Percentiles rank a stretch among this genome's conserved stretches.
phyloP scores from a whole-genome alignment of 2,329 filamentous ascomycete species.

The Mariannaea elegans region DNA sequence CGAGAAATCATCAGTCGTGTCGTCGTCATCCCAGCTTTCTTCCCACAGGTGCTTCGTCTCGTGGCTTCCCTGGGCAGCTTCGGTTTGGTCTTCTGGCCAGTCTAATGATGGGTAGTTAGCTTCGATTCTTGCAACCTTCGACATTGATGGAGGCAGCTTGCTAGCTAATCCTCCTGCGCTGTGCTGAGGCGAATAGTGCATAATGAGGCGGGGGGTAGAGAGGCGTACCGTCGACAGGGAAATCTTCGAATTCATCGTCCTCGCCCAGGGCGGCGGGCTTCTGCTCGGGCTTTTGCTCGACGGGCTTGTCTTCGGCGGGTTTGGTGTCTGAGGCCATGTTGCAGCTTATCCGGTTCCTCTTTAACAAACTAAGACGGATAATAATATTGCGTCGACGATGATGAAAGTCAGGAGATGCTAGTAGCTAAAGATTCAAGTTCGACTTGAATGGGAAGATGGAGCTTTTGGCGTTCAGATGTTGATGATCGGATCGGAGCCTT shows the following conservation, averaged over 20 bases:
- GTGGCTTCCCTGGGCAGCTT: slow-evolving; percentile 75
- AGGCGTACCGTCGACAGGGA: slow-evolving; percentile 88
- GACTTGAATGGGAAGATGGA: background rate
- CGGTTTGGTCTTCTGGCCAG: slow-evolving; percentile 91
- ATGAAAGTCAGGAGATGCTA: background rate
- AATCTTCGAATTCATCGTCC: slow-evolving; percentile 99
- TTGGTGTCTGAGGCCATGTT: slow-evolving; percentile 40
- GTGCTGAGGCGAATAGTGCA: background rate
- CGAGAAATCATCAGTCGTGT: slow-evolving; percentile 96
- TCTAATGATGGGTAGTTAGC: slow-evolving; percentile 60
- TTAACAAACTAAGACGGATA: too few species aligned
- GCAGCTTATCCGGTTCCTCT: background rate
- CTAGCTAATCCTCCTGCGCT: too few species aligned
- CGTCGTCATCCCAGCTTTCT: slow-evolving; percentile 99
- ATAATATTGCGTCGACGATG: background rate
- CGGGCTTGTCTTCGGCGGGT: slow-evolving; percentile 37
- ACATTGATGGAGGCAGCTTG: too few species aligned
- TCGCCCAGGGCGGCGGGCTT: slow-evolving; percentile 79
- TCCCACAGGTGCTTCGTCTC: slow-evolving; percentile 89
- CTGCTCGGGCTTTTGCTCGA: slow-evolving; percentile 39
- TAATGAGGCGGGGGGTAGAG: background rate
- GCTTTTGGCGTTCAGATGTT: slow-evolving; percentile 4
- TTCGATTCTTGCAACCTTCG: background rate
- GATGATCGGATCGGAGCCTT: slow-evolving; percentile 25
- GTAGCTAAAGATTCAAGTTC: background rate